Evolutionary conservation across 805 yeast genomes (phyloP), one percentile per base, ranked within the genome.

Genomic region (Torulaspora maleeae): DNA sequence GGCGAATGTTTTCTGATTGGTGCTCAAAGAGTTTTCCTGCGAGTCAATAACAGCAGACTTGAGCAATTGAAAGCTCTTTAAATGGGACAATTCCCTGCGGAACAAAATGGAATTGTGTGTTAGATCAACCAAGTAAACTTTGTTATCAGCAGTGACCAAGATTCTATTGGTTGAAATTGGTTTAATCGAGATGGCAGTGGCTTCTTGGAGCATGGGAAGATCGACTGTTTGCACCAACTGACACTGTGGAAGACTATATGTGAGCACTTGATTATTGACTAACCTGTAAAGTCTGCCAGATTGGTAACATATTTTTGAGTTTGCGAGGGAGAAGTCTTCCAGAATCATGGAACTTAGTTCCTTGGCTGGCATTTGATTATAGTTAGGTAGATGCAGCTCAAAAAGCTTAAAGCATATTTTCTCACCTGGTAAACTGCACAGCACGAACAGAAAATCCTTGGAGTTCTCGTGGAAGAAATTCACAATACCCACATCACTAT

Each of bases 161-260:
- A 62, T 48, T 41, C 67, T 58, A 38, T 61, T 64, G 12, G 55
- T 48, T 7, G 65, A 58, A 6, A 64, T 54, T 7, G 66, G 60
- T 35, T 52, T 55, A 22, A 61, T 48, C 9, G 68, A 58, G 1
- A 53, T 38, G 3, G 50, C 49, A 13, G 51, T 44, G 4, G 49
- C 19, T n/a, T 27, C 39, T 12, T 49, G 34, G 5, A 64, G 47
- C 34, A 58, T 54, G n/a, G 68, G 64, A n/a, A 66, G 38, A 9
- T 49, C 44, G 16, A 53, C 48, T 5, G 44, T 43, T 17, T 55
- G 54, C 11, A 45, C 36, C 25, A 55, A 45, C 41, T 56, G 64
- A 38, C 55, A 60, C 36, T 60, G 59, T 10, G 64, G 64, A 28
- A 60, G 39, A 8, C 53, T 40, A 39, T 60, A 61, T 9, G 57